phyloP scores from a whole-genome alignment of 139 green algal species.

The Picochlorum sp. region DNA sequence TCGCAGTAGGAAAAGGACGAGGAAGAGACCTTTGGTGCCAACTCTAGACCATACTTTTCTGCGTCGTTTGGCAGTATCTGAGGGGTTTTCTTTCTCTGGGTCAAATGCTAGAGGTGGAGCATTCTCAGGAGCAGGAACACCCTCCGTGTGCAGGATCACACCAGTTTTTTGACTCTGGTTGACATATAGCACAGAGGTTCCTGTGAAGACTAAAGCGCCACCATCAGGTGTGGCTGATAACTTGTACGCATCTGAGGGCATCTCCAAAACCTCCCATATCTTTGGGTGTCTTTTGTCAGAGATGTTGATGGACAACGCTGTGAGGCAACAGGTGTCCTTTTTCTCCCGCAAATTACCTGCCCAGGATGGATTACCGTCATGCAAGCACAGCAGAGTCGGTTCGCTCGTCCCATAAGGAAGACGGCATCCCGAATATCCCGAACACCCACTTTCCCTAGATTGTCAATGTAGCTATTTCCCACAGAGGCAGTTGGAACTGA shows the following conservation, averaged over 20 bases:
- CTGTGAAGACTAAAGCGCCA: conserved; percentile 71
- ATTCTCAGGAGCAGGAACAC: neutral
- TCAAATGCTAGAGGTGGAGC: conserved; percentile 45
- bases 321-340: conserved; percentile 70
- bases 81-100: conserved; percentile 13
- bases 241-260: conserved; percentile 66
- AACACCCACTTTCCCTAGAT: conserved; percentile 54
- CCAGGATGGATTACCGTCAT: conserved; percentile 81
- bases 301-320: conserved; percentile 73
- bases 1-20: conserved; percentile 17
- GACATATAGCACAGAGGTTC: conserved; percentile 68
- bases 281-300: conserved; percentile 56
- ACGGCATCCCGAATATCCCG: conserved; percentile 49
- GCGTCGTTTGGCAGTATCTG: conserved; percentile 34
- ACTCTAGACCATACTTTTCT: conserved; percentile 37
- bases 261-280: conserved; percentile 56
- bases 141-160: conserved; percentile 19
- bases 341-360: conserved; percentile 35
- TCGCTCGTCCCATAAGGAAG: conserved; percentile 87
- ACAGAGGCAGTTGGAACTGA: conserved; percentile 19
- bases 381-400: conserved; percentile 77
- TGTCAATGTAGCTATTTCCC: conserved; percentile 66
- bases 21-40: conserved; percentile 37
- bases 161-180: conserved; percentile 39
- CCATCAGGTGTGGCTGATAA: conserved; percentile 59